Evolutionary conservation across 2,329 filamentous ascomycete species (phyloP).

Genomic region (Drechmeria coniospora): DNA sequence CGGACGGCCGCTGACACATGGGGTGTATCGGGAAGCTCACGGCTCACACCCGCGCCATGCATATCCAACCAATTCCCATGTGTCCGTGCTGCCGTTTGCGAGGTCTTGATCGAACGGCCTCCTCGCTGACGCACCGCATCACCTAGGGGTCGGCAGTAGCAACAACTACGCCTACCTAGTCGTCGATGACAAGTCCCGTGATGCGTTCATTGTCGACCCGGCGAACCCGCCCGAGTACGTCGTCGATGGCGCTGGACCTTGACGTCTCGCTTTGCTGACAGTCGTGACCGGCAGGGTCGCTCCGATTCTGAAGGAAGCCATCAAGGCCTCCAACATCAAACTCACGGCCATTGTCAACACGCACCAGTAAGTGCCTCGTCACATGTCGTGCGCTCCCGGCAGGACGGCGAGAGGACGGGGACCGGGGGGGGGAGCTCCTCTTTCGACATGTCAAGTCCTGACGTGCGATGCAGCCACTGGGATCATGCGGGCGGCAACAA

Average conservation of each 20-base stretch:
- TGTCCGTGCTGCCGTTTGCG: slow-evolving; percentile 30
- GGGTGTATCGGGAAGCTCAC: slow-evolving; percentile 4
- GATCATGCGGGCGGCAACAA: slow-evolving; percentile 90
- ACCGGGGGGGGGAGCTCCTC: neutral
- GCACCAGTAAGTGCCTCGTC: slow-evolving; percentile 59
- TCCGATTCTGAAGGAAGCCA: slow-evolving; percentile 56
- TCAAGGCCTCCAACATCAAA: slow-evolving; percentile 57
- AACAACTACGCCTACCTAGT: slow-evolving; percentile 83
- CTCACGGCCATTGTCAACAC: slow-evolving; percentile 88
- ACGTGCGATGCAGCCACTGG: slow-evolving; percentile 50
- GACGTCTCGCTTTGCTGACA: too few species aligned
- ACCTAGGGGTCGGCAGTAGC: slow-evolving; percentile 56
- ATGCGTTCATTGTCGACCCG: slow-evolving; percentile 66
- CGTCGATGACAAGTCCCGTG: slow-evolving; percentile 61
- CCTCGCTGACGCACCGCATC: neutral
- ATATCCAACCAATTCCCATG: slow-evolving; percentile 81
- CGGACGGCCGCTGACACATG: too few species aligned
- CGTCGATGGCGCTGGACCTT: neutral
- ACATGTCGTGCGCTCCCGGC: neutral
- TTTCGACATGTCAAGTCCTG: too few species aligned
- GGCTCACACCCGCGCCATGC: slow-evolving; percentile 37
- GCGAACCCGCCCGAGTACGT: slow-evolving; percentile 62
- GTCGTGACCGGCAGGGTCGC: slow-evolving; percentile 29
- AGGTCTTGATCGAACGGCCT: too few species aligned
- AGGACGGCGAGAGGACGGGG: too few species aligned